phyloP scores from a whole-genome alignment of 2,329 filamentous ascomycete species.

The Spiromastix sp. region DNA sequence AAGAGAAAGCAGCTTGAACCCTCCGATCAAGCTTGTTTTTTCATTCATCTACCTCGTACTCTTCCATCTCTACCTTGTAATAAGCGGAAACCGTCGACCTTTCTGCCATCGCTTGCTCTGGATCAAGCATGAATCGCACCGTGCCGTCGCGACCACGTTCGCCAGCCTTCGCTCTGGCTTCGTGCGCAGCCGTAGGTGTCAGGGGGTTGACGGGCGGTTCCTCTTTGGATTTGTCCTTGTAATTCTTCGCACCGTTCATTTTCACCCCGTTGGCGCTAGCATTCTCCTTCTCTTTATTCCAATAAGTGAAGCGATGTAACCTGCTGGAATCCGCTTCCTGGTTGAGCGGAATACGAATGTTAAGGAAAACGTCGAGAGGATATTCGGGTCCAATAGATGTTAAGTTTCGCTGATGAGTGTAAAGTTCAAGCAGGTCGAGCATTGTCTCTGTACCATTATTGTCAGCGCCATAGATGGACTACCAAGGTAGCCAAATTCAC shows the following conservation, averaged over 20 bases:
- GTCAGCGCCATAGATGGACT: slow-evolving; percentile 23
- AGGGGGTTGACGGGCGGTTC: slow-evolving; percentile 22
- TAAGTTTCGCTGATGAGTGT: slow-evolving; percentile 67
- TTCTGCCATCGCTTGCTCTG: slow-evolving; percentile 63
- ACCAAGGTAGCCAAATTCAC: not conserved
- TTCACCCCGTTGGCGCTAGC: slow-evolving; percentile 5
- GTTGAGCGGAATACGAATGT: slow-evolving; percentile 78
- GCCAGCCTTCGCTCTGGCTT: slow-evolving; percentile 31
- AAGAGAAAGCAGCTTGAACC: too few species aligned
- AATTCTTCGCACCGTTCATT: slow-evolving; percentile 9
- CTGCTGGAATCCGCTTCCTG: slow-evolving; percentile 59
- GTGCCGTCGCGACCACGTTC: slow-evolving; percentile 56
- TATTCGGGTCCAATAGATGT: slow-evolving; percentile 66
- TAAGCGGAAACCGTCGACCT: slow-evolving; percentile 56
- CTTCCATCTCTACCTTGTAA: slow-evolving; percentile 67
- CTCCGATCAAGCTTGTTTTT: too few species aligned
- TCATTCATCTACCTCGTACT: slow-evolving; percentile 36
- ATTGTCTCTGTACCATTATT: slow-evolving; percentile 59
- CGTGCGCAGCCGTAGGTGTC: slow-evolving; percentile 37
- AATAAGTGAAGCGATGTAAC: slow-evolving; percentile 54
- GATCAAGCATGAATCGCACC: slow-evolving; percentile 80
- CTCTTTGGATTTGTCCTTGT: slow-evolving; percentile 18
- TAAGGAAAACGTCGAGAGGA: slow-evolving; percentile 68
- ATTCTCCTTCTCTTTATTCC: slow-evolving; percentile 22
- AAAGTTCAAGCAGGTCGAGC: slow-evolving; percentile 83